These are phyloP conservation scores for Neofusicoccum parvum DNA, from an alignment of 2,329 filamentous ascomycete species.

Conservation along the genomic window DNA sequence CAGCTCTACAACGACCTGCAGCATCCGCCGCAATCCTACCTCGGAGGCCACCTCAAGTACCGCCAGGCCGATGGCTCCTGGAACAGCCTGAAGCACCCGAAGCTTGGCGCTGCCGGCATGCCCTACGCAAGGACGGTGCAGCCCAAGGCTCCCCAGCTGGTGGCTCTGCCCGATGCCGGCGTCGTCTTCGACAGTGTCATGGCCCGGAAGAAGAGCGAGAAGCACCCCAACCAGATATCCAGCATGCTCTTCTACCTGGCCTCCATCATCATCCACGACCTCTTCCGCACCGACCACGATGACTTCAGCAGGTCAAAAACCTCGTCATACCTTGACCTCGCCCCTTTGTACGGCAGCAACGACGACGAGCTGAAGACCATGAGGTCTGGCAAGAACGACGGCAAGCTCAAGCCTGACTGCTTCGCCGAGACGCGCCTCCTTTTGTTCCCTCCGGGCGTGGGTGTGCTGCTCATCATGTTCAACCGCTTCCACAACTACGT, in stretches of 20 bases:
- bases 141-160: conserved; percentile 58
- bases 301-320: conserved; percentile 67
- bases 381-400: conserved; percentile 61
- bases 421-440: conserved; percentile 68
- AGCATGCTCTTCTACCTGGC: conserved; percentile 76
- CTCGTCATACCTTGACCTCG: conserved; percentile 74
- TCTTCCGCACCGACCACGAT: conserved; percentile 66
- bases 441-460: conserved; percentile 69
- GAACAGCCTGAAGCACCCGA: conserved; percentile 63
- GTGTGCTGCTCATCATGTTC: conserved; percentile 68
- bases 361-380: conserved; percentile 67
- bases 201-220: conserved; percentile 62
- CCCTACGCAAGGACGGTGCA: conserved; percentile 70
- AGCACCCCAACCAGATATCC: conserved; percentile 72
- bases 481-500: conserved; percentile 82
- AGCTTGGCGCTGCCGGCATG: conserved; percentile 66
- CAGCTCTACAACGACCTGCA: conserved; percentile 52
- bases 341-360: conserved; percentile 72
- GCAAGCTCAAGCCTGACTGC: conserved; percentile 71
- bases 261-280: conserved; percentile 64
- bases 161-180: conserved; percentile 64
- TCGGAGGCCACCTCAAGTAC: conserved; percentile 49
- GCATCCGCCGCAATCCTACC: conserved; percentile 49
- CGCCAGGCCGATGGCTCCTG: conserved; percentile 53
- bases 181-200: conserved; percentile 69